Evolutionary conservation across 2,329 filamentous ascomycete genomes (phyloP), one percentile per base, ranked within the genome.

Genomic region (Fusarium sp.): DNA sequence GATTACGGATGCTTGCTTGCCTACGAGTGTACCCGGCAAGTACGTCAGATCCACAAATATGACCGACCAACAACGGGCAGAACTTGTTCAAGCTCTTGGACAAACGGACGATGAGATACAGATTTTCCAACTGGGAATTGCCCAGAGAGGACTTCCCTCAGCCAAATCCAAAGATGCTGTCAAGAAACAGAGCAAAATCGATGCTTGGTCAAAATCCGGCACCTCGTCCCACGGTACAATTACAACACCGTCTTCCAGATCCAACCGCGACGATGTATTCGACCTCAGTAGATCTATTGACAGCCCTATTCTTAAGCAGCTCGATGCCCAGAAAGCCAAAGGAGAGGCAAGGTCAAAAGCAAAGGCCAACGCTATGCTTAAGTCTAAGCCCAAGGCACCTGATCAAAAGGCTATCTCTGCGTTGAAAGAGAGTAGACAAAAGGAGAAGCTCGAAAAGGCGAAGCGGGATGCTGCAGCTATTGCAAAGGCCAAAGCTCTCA

Each of bases 61-160:
- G 72, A 92, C 88, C 15, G 88, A 89, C 38, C 90, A 92, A 60
- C 94, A 98, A 77, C 94, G 95, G 72, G 95, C 95, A 14, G 93
- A 97, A 80, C 84, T 98, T 38, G 82, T 90, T 53, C 86, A 89
- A 74, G 89, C 88, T 11, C 79, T 91, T 18, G 87, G 88, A 27
- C 87, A 90, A 59, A 86, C 88, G 8, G 83, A 86, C 46, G 88
- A 89, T 32, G 82, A 86, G 12, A 80, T 88, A 14, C 82, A 86
- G 64, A 83, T 87, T 42, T 78, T 86, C 22, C 80, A 83, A 52
- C 75, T 82, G 18, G 83, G 77, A 52, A 32, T 80, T 69, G 50
- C 76, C 64, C 73, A 66, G 46, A 79, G 66, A 47, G 57, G 40
- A 55, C 63, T 25, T 57, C 62, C 68, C n/a, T 52, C 32, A 15